These are phyloP conservation scores for Podila epigama DNA, from an alignment of 192 early-diverging fungal species.

Conservation along the genomic window DNA sequence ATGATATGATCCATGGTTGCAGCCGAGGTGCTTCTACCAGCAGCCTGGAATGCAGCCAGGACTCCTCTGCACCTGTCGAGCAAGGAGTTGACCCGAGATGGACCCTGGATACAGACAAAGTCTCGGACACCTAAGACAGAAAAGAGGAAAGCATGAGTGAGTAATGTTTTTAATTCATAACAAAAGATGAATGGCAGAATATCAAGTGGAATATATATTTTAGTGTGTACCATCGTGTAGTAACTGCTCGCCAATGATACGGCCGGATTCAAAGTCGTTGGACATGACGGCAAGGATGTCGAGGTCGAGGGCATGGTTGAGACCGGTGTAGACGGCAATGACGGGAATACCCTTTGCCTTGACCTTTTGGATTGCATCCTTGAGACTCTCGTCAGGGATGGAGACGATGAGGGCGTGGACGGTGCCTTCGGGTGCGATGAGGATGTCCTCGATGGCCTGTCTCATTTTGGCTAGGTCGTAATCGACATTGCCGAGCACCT, in stretches of 20 bases:
- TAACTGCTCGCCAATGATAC: slow-evolving; percentile 28
- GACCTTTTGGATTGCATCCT: slow-evolving; percentile 13
- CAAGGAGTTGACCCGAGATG: not conserved
- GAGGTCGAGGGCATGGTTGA: slow-evolving; percentile 24
- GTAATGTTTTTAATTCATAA: too few relatives aligned
- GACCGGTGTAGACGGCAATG: slow-evolving; percentile 27
- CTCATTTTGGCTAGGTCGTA: slow-evolving; percentile 17
- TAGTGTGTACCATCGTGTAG: slow-evolving; percentile 5
- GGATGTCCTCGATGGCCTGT: slow-evolving; percentile 2
- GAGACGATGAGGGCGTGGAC: slow-evolving; percentile 33
- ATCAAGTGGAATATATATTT: too few relatives aligned
- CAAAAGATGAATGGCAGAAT: too few relatives aligned
- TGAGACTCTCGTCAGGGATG: slow-evolving; percentile 31
- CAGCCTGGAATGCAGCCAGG: slow-evolving; percentile 6
- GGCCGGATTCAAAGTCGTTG: slow-evolving; percentile 28
- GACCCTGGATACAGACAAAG: slow-evolving; percentile 33
- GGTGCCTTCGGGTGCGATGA: not conserved
- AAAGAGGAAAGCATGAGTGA: too few relatives aligned
- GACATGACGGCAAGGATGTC: slow-evolving; percentile 39
- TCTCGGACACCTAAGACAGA: slow-evolving; percentile 22
- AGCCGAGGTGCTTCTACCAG: not conserved
- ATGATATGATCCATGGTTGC: slow-evolving; percentile 12
- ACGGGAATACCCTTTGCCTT: slow-evolving; percentile 23
- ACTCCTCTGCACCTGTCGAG: slow-evolving; percentile 44
- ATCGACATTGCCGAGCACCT: slow-evolving; percentile 1